A percentile compares a stretch with the other conserved stretches of the same genome.
Conservation (phyloP, 1,139 yeast species). For the Kodamaea sp. region DNA sequence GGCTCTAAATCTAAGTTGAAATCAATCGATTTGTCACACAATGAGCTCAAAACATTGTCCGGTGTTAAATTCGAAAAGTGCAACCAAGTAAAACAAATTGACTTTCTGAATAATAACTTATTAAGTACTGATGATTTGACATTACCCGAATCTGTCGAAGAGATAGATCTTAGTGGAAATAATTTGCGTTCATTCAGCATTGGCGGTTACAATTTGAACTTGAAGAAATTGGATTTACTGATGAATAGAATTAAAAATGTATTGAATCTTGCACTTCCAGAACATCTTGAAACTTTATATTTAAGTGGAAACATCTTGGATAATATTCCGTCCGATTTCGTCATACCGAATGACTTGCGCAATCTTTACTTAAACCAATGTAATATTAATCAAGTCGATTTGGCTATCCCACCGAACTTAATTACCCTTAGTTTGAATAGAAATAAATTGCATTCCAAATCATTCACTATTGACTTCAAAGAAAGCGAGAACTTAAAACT, state of each 20-base stretch:
- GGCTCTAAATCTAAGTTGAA: slow-evolving; percentile 3
- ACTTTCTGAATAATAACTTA: slow-evolving; percentile 11
- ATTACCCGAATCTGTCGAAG: slow-evolving; percentile 3
- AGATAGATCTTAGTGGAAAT: slow-evolving; percentile 8
- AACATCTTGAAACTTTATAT: slow-evolving; percentile 2
- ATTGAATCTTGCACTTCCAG: slow-evolving; percentile 4
- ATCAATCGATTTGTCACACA: slow-evolving; percentile 7
- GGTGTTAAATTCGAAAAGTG: slow-evolving; percentile 4
- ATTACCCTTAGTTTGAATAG: slow-evolving; percentile 7
- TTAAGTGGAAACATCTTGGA: slow-evolving; percentile 8
- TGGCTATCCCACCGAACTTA: slow-evolving; percentile 4
- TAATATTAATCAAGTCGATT: slow-evolving; percentile 6
- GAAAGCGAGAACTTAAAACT: not conserved
- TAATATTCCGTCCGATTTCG: slow-evolving; percentile 6
- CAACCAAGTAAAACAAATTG: slow-evolving; percentile 1
- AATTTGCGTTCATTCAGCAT: slow-evolving; percentile 2
- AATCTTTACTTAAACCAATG: slow-evolving; percentile 9
- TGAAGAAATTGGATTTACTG: slow-evolving; percentile 8
- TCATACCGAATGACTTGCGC: slow-evolving; percentile 4
- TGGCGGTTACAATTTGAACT: not conserved
- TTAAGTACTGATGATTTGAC: slow-evolving; percentile 1
- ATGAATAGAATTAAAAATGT: slow-evolving; percentile 6
- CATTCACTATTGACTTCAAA: slow-evolving; percentile 4
- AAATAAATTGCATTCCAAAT: slow-evolving; percentile 12
- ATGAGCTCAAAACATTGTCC: slow-evolving; percentile 5